phyloP scores from a whole-genome alignment of 2,329 filamentous ascomycete genomes.

The Ophiostoma tasmaniense region DNA sequence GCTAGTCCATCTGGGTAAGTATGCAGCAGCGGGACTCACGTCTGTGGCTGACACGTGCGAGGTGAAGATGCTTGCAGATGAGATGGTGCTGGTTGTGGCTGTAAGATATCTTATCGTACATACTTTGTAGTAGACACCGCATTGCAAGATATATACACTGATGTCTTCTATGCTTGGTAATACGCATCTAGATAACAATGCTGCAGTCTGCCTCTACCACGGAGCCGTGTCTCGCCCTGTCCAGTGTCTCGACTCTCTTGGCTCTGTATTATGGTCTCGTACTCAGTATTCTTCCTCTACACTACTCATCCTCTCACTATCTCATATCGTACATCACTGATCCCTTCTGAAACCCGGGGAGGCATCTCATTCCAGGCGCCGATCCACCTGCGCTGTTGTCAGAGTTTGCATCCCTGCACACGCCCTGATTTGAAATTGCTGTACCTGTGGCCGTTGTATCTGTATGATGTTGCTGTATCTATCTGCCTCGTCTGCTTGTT shows the following conservation, averaged over 20 bases:
- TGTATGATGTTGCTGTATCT: background rate
- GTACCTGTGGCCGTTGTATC: background rate
- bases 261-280: background rate
- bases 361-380: constrained; percentile 12
- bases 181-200: too few species aligned
- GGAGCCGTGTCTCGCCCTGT: background rate
- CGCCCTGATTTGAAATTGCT: constrained; percentile 7
- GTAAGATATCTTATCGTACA: background rate
- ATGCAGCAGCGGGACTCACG: background rate
- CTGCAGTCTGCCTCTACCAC: background rate
- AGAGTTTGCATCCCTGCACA: constrained; percentile 11
- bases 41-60: background rate
- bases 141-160: too few species aligned
- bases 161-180: too few species aligned
- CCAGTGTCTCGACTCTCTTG: background rate
- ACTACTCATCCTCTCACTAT: background rate
- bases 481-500: too few species aligned
- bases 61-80: too few species aligned
- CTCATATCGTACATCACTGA: background rate
- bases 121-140: background rate
- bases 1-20: background rate
- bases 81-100: too few species aligned
- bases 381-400: constrained; percentile 11
- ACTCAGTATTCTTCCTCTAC: background rate
- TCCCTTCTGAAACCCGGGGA: constrained; percentile 13